phyloP scores from a whole-genome alignment of 129 eudicot species.

The Centaurea solstitialis region DNA sequence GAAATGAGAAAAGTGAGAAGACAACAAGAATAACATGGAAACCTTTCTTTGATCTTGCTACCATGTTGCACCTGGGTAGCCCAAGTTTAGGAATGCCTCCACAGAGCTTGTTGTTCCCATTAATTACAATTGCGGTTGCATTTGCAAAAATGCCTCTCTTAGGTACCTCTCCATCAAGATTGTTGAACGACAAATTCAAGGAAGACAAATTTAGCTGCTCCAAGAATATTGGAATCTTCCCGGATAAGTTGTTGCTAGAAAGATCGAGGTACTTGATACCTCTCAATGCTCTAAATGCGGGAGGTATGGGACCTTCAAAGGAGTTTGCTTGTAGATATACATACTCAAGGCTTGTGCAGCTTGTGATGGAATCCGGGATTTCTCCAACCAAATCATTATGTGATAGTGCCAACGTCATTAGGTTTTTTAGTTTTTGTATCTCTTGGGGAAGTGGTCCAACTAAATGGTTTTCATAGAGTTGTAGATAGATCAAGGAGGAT shows the following conservation, averaged over 20 bases:
- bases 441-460: constrained; percentile 35
- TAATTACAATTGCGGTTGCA: not conserved
- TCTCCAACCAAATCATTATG: constrained; percentile 26
- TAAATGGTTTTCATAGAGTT: constrained; percentile 30
- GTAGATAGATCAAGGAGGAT: constrained; percentile 11
- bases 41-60: constrained; percentile 19
- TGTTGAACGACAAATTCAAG: constrained; percentile 33
- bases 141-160: constrained; percentile 26
- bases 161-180: constrained; percentile 42
- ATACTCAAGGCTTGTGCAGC: constrained; percentile 31
- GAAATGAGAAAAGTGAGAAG: constrained; percentile 12
- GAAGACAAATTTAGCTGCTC: constrained; percentile 21
- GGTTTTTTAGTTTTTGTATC: constrained; percentile 29
- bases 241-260: constrained; percentile 33
- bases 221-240: constrained; percentile 35
- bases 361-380: constrained; percentile 28
- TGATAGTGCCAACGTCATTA: constrained; percentile 13
- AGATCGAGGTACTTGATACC: constrained; percentile 27
- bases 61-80: constrained; percentile 5
- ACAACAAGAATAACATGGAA: constrained; percentile 11
- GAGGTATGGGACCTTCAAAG: constrained; percentile 33
- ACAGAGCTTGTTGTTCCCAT: constrained; percentile 26
- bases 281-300: constrained; percentile 4
- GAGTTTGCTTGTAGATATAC: constrained; percentile 18
- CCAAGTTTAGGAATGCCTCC: constrained; percentile 20